These are phyloP conservation scores for Pleurotus cornucopiae DNA, from an alignment of 768 basidiomycete genomes.

Conservation along the genomic window DNA sequence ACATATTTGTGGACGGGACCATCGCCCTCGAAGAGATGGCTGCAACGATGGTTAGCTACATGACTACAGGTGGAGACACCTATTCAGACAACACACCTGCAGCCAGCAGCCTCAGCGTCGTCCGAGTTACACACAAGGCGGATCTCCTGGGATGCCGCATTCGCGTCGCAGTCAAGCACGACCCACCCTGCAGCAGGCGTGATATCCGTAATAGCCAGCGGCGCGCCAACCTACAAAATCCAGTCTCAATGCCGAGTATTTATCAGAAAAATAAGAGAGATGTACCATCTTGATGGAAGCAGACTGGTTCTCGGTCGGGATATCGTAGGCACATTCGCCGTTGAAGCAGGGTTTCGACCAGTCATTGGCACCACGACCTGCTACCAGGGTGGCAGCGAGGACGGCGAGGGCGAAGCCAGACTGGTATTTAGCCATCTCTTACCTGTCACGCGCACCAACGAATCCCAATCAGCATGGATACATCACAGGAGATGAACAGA, in stretches of 20 bases:
- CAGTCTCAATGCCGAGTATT: neutral
- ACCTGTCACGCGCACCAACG: no score
- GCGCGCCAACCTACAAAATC: neutral
- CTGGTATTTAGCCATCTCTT: constrained; percentile 1
- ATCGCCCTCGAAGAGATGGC: neutral
- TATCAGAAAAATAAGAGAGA: neutral
- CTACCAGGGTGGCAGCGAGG: neutral
- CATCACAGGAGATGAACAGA: no score
- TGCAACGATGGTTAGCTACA: neutral
- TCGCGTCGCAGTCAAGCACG: neutral
- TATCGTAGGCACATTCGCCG: constrained; percentile 2
- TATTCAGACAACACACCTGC: neutral
- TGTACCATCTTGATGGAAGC: neutral
- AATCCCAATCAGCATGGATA: no score
- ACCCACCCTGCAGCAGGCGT: neutral
- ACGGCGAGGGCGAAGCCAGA: neutral
- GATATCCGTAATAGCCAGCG: neutral
- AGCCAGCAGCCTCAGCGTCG: neutral
- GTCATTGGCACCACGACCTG: neutral
- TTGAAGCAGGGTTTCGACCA: constrained; percentile 2
- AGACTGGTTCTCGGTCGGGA: neutral
- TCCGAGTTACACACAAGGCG: constrained; percentile 1
- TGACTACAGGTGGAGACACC: neutral
- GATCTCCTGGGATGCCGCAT: neutral
- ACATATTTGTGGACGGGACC: neutral